Evolutionary conservation across 352 stramenopile genomes (phyloP), one percentile per base, ranked within the genome.

Genomic region (Pythium diclinum): DNA sequence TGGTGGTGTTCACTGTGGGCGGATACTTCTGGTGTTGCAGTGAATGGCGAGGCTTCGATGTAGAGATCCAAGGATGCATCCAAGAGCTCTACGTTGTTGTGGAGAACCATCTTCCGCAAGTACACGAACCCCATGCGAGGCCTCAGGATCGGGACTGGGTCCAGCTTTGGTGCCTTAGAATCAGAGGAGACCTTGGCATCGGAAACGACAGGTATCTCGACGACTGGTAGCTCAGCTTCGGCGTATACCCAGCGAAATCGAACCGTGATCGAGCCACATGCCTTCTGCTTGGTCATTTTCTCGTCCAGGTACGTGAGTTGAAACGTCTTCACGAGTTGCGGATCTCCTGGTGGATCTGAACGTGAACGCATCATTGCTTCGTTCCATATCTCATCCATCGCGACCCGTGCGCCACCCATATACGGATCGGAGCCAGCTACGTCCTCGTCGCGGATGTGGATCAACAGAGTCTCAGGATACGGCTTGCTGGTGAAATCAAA

Each of bases 381-480:
- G 21, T 70, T 51, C 75, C 75, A 82, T 16, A 80, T 51, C 19
- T 74, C 56, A 30, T 63, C 19, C 21, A 87, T 68, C 5, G 23
- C 17, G 33, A 87, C 61, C 5, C 74, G 65, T 2, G 74, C 56
- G 23, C 71, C 78, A 19, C 67, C 78, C 71, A 87, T 83, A 59
- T 73, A 84, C 1, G 72, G 65, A 59, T 83, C 74, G 5, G 61
- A 71, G 1, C 73, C 68, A 19, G 76, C 53, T n/a, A 64, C 40
- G 59, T 83, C 75, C 23, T 82, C 69, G 32, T 87, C 78, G 3
- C 72, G 69, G n/a, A 87, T 52, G 44, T 74, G 59, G 8, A 87
- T 48, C 6, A 72, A 4, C 7, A 87, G 53, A 10, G 59, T 67
- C 0, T 44, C 34, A 6, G 74, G 72, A 16, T 78, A 77, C 14